Conservation (phyloP, 139 green algal species). For the Micromonas pusilla region DNA sequence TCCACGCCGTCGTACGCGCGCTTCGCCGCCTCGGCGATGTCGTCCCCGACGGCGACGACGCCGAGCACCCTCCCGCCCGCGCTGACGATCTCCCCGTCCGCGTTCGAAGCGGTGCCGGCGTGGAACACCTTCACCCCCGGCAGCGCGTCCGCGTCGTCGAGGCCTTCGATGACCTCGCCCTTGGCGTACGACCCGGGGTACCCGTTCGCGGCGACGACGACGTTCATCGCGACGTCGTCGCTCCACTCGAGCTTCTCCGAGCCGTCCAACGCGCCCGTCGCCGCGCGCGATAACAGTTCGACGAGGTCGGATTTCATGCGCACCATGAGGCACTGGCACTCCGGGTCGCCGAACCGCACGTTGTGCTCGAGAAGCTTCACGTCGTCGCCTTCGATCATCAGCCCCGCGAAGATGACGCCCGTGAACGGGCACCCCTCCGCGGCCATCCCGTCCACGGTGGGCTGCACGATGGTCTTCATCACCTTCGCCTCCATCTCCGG, state of each 20-base stretch:
- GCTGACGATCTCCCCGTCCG: constrained; percentile 30
- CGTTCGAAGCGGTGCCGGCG: constrained; percentile 36
- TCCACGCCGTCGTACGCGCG: constrained; percentile 44
- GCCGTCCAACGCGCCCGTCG: constrained; percentile 8
- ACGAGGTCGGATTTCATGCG: constrained; percentile 78
- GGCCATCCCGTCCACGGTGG: constrained; percentile 78
- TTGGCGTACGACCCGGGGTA: constrained; percentile 90
- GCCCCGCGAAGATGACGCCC: constrained; percentile 90
- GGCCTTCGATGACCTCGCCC: constrained; percentile 61
- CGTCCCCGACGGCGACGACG: constrained; percentile 35
- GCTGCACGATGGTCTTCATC: constrained; percentile 80
- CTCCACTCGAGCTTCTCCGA: constrained; percentile 37
- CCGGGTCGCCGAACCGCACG: constrained; percentile 93
- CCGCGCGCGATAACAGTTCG: constrained; percentile 56
- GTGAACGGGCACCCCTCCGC: constrained; percentile 72
- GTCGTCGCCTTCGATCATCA: constrained; percentile 89
- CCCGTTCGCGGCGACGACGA: constrained; percentile 81
- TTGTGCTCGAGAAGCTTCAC: constrained; percentile 90
- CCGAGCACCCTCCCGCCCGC: constrained; percentile 43
- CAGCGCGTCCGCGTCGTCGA: constrained; percentile 43
- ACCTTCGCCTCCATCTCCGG: constrained; percentile 58
- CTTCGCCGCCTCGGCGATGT: constrained; percentile 33
- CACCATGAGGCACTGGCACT: constrained; percentile 93
- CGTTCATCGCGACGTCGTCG: constrained; percentile 62
- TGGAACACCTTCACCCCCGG: constrained; percentile 41